Base-by-base conservation (phyloP, 768 basidiomycete species). In the Podaxis mareebaensis region DNA sequence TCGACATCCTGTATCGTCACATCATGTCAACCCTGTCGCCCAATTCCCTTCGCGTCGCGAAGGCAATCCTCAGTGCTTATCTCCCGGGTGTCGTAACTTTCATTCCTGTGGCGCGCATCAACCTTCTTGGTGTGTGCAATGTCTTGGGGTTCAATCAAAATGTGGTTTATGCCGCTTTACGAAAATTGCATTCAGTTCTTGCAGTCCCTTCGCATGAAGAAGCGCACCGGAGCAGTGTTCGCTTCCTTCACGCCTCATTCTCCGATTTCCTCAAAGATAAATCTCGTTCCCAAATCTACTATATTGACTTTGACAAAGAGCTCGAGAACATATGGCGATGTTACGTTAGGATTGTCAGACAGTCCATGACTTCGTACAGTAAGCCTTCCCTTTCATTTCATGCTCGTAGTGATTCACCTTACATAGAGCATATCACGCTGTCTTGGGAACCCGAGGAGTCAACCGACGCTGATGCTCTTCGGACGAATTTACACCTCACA, bases 251-350 rank as follows among this genome's bases (percentile, higher is more conserved):
- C 15, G 39, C 39, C 7, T 56, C 55, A 4, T 56, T 56, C 11
- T 20, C 55, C 8, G 55, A 56, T 24, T 56, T 56, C 39, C 55
- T 56, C 7, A 20, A 24, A 17, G 55, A 56, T 42, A 13, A 56
- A 22, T 22, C n/a, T 26, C 55, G 55, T 13, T 56, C 55, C 4
- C 17, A 42, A 38, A 17, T 17, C n/a, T 56, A 56, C 12, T 11
- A 42, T 38, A 42, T 56, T 42, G 20, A 38, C 10, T 42, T 56
- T 20, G 20, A 40, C 39, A 7, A 42, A 24, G 55, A 56, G 22
- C 39, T 56, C 2, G 22, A 10, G n/a, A 56, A 56, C 11, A 56
- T 56, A 39, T 56, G 55, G 55, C 20, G 39, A 24, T 20, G 55
- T 26, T 56, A 56, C 40, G 3, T 38, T 15, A 42, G 10, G 10